Conservation (phyloP, 2,329 filamentous ascomycete genomes). For the Penicillium brevicompactum region DNA sequence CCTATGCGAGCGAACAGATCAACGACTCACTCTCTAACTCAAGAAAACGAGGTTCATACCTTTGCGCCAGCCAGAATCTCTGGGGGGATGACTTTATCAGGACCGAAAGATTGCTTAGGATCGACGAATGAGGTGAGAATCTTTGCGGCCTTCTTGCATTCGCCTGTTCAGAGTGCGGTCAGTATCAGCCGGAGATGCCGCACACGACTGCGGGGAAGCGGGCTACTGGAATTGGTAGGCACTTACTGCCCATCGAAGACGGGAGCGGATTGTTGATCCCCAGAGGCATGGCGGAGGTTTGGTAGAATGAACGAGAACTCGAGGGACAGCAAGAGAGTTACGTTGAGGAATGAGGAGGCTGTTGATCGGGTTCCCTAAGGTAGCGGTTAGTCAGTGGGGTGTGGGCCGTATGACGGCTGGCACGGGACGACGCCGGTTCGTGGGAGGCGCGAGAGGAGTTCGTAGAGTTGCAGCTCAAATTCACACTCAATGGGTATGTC, state of each 20-base stretch:
- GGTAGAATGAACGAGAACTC: slow-evolving; percentile 3
- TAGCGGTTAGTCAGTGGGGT: slow-evolving; percentile 26
- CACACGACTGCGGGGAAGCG: slow-evolving; percentile 36
- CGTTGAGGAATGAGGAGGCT: slow-evolving; percentile 5
- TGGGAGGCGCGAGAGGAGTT: slow-evolving; percentile 1
- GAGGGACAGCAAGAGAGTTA: slow-evolving; percentile 2
- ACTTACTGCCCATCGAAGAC: slow-evolving; percentile 52
- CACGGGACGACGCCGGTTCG: slow-evolving; percentile 21
- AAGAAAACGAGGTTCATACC: slow-evolving; percentile 51
- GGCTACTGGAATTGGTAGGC: slow-evolving; percentile 11
- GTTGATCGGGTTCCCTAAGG: slow-evolving; percentile 14
- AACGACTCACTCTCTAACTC: slow-evolving; percentile 5
- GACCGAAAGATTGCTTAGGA: slow-evolving; percentile 87
- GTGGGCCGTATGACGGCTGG: slow-evolving; percentile 28
- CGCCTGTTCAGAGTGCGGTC: slow-evolving; percentile 61
- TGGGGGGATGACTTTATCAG: slow-evolving; percentile 96
- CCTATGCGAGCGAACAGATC: slow-evolving; percentile 33
- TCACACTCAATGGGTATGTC: not conserved
- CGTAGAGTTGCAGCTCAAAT: not conserved
- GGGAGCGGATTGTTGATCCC: slow-evolving; percentile 52
- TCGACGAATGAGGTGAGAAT: slow-evolving; percentile 95
- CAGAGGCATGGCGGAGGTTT: slow-evolving; percentile 40
- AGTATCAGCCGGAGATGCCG: slow-evolving; percentile 36
- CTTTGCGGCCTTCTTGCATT: slow-evolving; percentile 96
- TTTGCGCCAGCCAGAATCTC: slow-evolving; percentile 88